Percentiles rank a stretch among this genome's conserved stretches.
Conservation (phyloP, 208 protist genomes). For the Crithidia brevicula region DNA sequence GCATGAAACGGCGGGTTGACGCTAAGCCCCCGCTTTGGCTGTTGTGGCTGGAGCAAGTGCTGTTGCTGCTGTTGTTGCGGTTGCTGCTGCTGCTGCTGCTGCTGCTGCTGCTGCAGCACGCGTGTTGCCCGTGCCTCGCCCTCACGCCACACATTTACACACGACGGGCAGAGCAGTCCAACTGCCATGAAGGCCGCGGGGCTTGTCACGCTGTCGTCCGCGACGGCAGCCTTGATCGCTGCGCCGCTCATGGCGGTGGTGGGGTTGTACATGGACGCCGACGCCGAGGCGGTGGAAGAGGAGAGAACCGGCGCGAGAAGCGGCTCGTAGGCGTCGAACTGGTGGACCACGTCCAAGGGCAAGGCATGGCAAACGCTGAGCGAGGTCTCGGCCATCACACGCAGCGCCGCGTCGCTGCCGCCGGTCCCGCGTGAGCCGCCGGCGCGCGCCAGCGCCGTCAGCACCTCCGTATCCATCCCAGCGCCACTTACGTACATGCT, state of each 20-base stretch:
- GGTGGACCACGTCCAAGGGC: conserved; percentile 69
- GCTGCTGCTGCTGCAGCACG: not conserved
- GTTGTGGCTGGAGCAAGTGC: not conserved
- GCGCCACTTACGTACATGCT: conserved; percentile 15
- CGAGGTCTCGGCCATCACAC: conserved; percentile 19
- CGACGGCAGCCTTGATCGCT: not conserved
- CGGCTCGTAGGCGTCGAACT: conserved; percentile 70
- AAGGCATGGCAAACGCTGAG: conserved; percentile 44
- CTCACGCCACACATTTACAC: conserved; percentile 38
- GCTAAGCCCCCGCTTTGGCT: not conserved
- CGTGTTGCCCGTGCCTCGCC: conserved; percentile 20
- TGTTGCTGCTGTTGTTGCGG: not conserved
- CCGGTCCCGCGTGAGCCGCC: not conserved
- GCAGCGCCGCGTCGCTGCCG: conserved; percentile 15
- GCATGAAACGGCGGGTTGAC: not conserved
- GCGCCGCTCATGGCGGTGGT: not conserved
- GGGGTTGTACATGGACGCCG: not conserved
- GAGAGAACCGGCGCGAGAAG: conserved; percentile 33
- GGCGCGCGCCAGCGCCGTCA: conserved; percentile 4
- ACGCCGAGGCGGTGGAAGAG: too few species aligned
- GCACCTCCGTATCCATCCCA: conserved; percentile 4
- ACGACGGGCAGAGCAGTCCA: conserved; percentile 43
- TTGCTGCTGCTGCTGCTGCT: not conserved
- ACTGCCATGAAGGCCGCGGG: conserved; percentile 30
- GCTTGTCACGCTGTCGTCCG: not conserved